Base-by-base conservation (phyloP, 1,284 basidiomycete genomes). In the Athelia psychrophila region DNA sequence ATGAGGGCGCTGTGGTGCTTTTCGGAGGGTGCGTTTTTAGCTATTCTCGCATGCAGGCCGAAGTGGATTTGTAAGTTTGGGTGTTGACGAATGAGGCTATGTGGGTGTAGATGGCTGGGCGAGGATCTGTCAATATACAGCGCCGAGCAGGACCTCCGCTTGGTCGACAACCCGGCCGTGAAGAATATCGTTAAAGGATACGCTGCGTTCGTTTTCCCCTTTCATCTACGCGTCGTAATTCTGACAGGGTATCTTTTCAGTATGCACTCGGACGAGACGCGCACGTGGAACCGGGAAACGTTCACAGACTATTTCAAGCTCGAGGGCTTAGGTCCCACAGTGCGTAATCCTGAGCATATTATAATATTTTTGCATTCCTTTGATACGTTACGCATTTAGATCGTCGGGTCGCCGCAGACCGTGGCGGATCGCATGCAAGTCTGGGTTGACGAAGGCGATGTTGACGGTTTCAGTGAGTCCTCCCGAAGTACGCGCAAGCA, bases 151-250 rank as follows among this genome's bases (percentile, higher is more conserved):
- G 38, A 42, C 38, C 20, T 42, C n/a, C 16, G 38, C 9, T 6
- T 8, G n/a, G 38, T 42, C 16, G 38, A 42, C 5, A 42, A 18
- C n/a, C 38, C 38, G 38, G 38, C 38, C 5, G 20, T 42, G 8
- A 42, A 42, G 38, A 42, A 42, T n/a, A 42, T 42, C n/a, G 38
- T 42, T 5, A 42, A 42, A 42, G 38, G 38, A 6, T 42, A 42
- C n/a, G 38, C 38, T 6, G 38, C 38, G 38, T 42, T 5, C 38
- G 38, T 42, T 42, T 42, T 8, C n/a, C n/a, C 6, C 5, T 42
- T 42, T 9, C 9, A 10, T 35, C 33, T 6, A 42, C 6, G 20
- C 20, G 38, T 42, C n/a, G 8, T 42, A 16, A n/a, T 42, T 42
- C 13, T 30, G 6, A 13, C 27, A 6, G 5, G 6, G n/a, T 42